Conservation (phyloP, 106 monocot genomes). For the Dendrobium catenatum region DNA sequence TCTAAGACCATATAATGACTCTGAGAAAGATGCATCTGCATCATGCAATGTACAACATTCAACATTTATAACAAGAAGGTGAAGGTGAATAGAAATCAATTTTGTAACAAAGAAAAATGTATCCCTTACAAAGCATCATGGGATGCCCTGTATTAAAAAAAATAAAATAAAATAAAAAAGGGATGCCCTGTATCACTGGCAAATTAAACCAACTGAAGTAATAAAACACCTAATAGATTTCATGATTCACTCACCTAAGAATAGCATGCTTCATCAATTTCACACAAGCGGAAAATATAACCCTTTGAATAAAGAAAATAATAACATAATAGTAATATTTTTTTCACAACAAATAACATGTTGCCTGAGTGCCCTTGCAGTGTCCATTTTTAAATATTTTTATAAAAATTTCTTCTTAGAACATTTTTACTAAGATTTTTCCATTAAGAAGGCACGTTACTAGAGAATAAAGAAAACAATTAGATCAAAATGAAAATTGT, state of each 20-base stretch:
- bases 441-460: not conserved
- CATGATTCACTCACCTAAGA: not conserved
- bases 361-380: not conserved
- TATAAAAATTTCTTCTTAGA: not conserved
- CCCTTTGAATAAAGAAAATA: not conserved
- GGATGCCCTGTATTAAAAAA: not conserved
- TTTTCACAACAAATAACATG: not conserved
- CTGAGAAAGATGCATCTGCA: constrained; percentile 96
- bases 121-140: not conserved
- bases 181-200: not conserved
- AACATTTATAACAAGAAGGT: not conserved
- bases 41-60: not conserved
- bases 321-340: not conserved
- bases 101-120: not conserved
- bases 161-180: not conserved
- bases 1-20: constrained; percentile 88
- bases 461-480: not conserved
- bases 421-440: not conserved
- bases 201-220: not conserved
- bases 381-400: not conserved
- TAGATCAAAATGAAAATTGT: not conserved
- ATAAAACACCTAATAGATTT: not conserved
- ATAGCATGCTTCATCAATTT: not conserved
- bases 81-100: not conserved
- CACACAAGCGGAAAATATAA: not conserved